Base-by-base conservation (phyloP, 2,329 filamentous ascomycete species). In the Trichoderma oligosporum region DNA sequence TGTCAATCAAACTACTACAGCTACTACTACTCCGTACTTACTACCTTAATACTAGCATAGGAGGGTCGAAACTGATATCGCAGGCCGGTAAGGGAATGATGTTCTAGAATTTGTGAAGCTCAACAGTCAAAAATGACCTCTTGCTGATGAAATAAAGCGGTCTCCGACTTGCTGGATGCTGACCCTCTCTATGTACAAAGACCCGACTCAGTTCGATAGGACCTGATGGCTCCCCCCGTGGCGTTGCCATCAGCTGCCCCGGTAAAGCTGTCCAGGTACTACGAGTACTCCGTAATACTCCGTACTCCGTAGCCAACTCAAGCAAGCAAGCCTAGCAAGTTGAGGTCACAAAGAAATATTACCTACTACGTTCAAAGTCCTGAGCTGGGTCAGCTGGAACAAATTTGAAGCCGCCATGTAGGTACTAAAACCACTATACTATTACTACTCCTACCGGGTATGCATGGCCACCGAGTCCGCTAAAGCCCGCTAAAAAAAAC, bases 91-190 rank as follows among this genome's bases (percentile, higher is more conserved):
- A 27, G 31, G 44, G 44, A 33, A 46, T 46, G 27, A 46, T 46
- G 11, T 14, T 46, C 41, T n/a, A 22, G 41, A 22, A 44, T 44
- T 22, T 44, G 14, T 22, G 38, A 24, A 16, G 18, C 14, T 49
- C 31, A 20, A 36, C 29, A 47, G 46, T 16, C 33, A 24, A 14
- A 44, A 44, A 25, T 22, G n/a, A 25, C 18, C 22, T 27, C 20
- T 44, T 22, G 49, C 36, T 42, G 38, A 33, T 42, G 27, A 42
- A 53, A 44, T 25, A 14, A 44, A 44, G 31, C 51, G 18, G 51
- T 36, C 51, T 54, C 51, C 39, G 39, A 54, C 51, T 35, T 45
- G 22, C 51, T 39, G 39, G 49, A 45, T 35, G 22, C 41, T 44
- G 49, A 20, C 38, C 49, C 49, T 35, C 36, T 41, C n/a, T n/a